Base-by-base conservation (phyloP, 768 basidiomycete genomes). In the Agaricus blazei region DNA sequence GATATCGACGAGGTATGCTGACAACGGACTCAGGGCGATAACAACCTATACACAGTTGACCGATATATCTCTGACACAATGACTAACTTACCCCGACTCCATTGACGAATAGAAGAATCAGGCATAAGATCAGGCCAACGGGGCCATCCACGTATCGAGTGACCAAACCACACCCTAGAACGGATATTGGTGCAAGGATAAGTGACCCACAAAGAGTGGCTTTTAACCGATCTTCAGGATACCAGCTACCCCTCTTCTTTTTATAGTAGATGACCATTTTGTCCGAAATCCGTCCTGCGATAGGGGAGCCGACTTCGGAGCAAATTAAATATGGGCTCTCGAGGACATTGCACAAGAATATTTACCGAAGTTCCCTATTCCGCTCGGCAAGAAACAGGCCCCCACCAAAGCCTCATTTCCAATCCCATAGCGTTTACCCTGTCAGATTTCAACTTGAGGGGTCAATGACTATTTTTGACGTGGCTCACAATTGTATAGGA, bases 161-260 rank as follows among this genome's bases (percentile, higher is more conserved):
- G 12, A 77, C 62, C 3, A 86, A 59, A 1, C 85, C 84, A 0
- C 72, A 75, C 0, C 68, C 48, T 0, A 81, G 64, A 1, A 84
- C 64, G 1, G 84, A 79, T 1, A 83, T 26, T 0, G 87, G 88
- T 2, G 77, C 71, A 29, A 87, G 66, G 11, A 79, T 31, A 0
- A 74, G 65, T 2, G 74, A 75, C 8, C 81, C 80, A 3, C 72
- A 58, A 34, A 81, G 62, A 1, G 78, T 68, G 2, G 75, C 83
- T 1, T 81, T 75, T 26, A 88, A 72, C 6, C 87, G 79, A 59
- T 87, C 87, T 64, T 90, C 87, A 0, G 86, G 85, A 44, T 80
- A 76, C 84, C 82, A 87, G 2, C 84, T 84, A 0, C 74, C 73
- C 26, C 84, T 77, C 5, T 68, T 63, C 47, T 72, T 67, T n/a